A percentile compares a stretch with the other conserved stretches of the same genome.
phyloP scores from a whole-genome alignment of 441 rosid genomes.

The Arabidopsis hybrid region DNA sequence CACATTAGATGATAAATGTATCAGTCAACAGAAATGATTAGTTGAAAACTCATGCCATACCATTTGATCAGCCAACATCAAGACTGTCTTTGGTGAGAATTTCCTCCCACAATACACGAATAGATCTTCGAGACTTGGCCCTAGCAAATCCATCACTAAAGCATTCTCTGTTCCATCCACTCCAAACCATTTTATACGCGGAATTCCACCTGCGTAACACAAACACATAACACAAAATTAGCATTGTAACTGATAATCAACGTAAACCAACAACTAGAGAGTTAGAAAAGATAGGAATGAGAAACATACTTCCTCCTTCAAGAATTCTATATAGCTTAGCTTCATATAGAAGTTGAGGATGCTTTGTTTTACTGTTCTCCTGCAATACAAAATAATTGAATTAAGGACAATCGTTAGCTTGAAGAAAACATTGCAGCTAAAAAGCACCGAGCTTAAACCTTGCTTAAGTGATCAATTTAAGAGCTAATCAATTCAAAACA shows the following conservation, averaged over 20 bases:
- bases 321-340: slow-evolving; percentile 70
- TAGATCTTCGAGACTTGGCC: slow-evolving; percentile 77
- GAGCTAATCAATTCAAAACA: background rate
- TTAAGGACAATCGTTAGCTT: slow-evolving; percentile 16
- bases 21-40: background rate
- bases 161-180: slow-evolving; percentile 67
- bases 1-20: background rate
- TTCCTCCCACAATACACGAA: slow-evolving; percentile 74
- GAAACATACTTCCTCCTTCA: slow-evolving; percentile 71
- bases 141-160: slow-evolving; percentile 63
- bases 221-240: background rate
- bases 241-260: background rate
- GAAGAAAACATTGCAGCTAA: slow-evolving; percentile 17
- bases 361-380: slow-evolving; percentile 73
- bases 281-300: background rate
- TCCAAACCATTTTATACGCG: slow-evolving; percentile 64
- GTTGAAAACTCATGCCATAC: slow-evolving; percentile 38
- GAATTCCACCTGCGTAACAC: slow-evolving; percentile 57
- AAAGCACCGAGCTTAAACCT: background rate
- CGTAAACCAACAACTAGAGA: background rate
- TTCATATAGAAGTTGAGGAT: slow-evolving; percentile 70
- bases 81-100: slow-evolving; percentile 67
- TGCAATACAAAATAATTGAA: slow-evolving; percentile 24
- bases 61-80: slow-evolving; percentile 75
- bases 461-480: slow-evolving; percentile 11